These are phyloP conservation scores for Veloporphyrellus conicus DNA, from an alignment of 1,284 basidiomycete genomes.

Conservation along the genomic window DNA sequence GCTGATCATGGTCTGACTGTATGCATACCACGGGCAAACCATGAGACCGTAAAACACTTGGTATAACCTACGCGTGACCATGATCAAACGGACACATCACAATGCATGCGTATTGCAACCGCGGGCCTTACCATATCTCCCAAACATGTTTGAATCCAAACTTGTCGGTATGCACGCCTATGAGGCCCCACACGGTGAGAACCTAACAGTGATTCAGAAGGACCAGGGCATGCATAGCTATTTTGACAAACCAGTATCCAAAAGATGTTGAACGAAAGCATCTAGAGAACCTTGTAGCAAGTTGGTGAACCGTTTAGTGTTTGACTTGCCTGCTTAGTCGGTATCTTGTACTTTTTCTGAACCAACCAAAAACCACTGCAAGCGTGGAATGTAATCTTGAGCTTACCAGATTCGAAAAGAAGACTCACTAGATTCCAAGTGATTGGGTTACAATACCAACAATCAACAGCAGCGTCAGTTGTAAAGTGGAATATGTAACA, in stretches of 20 bases:
- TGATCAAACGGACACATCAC: background rate
- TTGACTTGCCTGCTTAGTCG: conserved; percentile 61
- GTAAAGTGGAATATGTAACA: conserved; percentile 62
- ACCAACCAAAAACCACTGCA: conserved; percentile 72
- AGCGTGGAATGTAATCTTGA: background rate
- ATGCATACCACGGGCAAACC: conserved; percentile 83
- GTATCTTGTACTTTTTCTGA: conserved; percentile 66
- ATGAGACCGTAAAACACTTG: conserved; percentile 73
- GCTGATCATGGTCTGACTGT: conserved; percentile 81
- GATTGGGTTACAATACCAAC: conserved; percentile 75
- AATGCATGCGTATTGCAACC: background rate
- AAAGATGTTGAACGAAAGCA: conserved; percentile 68
- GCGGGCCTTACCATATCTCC: conserved; percentile 70
- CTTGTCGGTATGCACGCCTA: conserved; percentile 68
- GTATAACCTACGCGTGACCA: conserved; percentile 45
- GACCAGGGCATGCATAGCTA: background rate
- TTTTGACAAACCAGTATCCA: conserved; percentile 58
- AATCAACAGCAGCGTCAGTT: conserved; percentile 67
- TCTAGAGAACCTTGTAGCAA: conserved; percentile 36
- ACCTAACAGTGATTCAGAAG: conserved; percentile 38
- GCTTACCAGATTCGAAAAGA: background rate
- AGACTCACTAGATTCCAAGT: conserved; percentile 66
- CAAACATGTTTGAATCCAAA: conserved; percentile 81
- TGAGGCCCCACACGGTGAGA: conserved; percentile 71
- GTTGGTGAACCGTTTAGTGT: background rate